Base-by-base conservation (phyloP, 2,329 filamentous ascomycete species). In the Paraphaeosphaeria minitans region DNA sequence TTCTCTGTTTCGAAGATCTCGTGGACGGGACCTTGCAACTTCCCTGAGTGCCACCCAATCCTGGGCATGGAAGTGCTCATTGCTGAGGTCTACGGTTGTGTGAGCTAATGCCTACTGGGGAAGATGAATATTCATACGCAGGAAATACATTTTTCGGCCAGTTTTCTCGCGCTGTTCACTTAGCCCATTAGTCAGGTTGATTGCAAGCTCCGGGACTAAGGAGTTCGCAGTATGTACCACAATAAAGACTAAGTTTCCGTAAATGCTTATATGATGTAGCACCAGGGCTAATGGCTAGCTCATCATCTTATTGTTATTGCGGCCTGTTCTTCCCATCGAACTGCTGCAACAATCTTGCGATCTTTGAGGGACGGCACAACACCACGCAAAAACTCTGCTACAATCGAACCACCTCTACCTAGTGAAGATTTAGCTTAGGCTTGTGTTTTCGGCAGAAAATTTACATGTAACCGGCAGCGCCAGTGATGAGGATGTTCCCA, bases 341-440 rank as follows among this genome's bases (percentile, higher is more conserved):
- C 16, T 14, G 35, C 33, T 22, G 35, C 51, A 3, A 53, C 16
- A 4, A 57, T 48, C 12, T 39, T 31, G 14, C 24, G 33, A 27
- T 49, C 22, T 13, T 53, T 41, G 13, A 51, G 33, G 14, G 33
- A 39, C 1, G 19, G 46, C 3, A 49, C 37, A 19, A 39, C 37
- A 27, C 49, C 46, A 14, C 42, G 3, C 6, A 48, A 4, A 21
- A 57, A 57, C 24, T 53, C 49, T 12, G 55, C 42, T 5, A 53
- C 49, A 21, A 57, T 53, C 3, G 55, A 57, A 14, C 55, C 55
- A 8, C 50, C 55, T 42, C 55, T 46, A 51, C 33, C 55, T 46
- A 51, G 31, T 19, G 19, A n/a, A 19, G 4, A 8, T 16, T 29
- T 24, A 46, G 22, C 19, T 21, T 21, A 14, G 22, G 29, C 9